These are phyloP conservation scores for Pythium dissimile DNA, from an alignment of 352 stramenopile species.

Conservation along the genomic window DNA sequence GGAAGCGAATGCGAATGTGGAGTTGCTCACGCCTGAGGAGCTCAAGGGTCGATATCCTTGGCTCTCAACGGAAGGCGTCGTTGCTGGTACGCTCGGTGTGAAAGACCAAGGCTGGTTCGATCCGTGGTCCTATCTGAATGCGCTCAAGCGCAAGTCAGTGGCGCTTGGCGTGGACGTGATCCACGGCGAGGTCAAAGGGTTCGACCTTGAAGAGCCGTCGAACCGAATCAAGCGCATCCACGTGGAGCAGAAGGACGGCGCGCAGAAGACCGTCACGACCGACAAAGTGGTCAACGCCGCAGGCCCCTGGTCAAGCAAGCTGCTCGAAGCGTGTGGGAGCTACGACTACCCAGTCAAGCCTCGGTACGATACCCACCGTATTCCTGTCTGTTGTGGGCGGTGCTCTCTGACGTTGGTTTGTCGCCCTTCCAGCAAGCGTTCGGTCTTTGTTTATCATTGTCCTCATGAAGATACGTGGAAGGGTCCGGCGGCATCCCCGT, in stretches of 20 bases:
- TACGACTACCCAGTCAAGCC: slow-evolving; percentile 76
- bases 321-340: slow-evolving; percentile 58
- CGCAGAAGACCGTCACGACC: slow-evolving; percentile 28
- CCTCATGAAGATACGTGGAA: slow-evolving; percentile 73
- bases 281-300: slow-evolving; percentile 78
- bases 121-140: slow-evolving; percentile 72
- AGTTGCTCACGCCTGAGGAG: slow-evolving; percentile 46
- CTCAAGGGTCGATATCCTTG: slow-evolving; percentile 69
- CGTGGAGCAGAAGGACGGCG: slow-evolving; percentile 32
- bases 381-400: neutral
- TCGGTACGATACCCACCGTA: slow-evolving; percentile 19
- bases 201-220: slow-evolving; percentile 41
- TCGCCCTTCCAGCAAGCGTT: slow-evolving; percentile 45
- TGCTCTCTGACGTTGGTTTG: neutral
- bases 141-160: slow-evolving; percentile 71
- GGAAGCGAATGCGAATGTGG: slow-evolving; percentile 40
- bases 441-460: slow-evolving; percentile 77
- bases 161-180: slow-evolving; percentile 70
- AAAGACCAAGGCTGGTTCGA: slow-evolving; percentile 85
- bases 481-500: slow-evolving; percentile 50
- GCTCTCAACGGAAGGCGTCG: slow-evolving; percentile 64
- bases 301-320: slow-evolving; percentile 64
- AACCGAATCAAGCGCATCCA: slow-evolving; percentile 66
- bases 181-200: slow-evolving; percentile 63
- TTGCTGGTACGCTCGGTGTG: slow-evolving; percentile 54